phyloP scores from a whole-genome alignment of 2,329 filamentous ascomycete genomes.

The Colletotrichum tabaci region DNA sequence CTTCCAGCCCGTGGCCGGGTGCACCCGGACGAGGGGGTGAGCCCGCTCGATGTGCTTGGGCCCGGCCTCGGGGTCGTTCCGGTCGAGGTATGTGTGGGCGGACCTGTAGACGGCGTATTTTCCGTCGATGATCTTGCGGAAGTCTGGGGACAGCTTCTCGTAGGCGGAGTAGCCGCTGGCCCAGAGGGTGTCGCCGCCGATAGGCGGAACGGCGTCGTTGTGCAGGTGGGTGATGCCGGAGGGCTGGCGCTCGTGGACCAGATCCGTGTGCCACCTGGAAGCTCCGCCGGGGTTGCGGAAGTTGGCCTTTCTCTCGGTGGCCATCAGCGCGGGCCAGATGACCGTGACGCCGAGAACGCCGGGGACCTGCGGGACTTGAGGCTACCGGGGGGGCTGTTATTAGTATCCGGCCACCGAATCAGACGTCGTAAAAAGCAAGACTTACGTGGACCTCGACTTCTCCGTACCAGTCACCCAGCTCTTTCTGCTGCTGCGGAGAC shows the following conservation, averaged over 20 bases:
- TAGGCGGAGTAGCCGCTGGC: constrained; percentile 80
- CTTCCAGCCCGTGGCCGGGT: constrained; percentile 83
- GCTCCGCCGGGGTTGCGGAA: constrained; percentile 79
- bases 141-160: constrained; percentile 79
- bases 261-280: constrained; percentile 78
- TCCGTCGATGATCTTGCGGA: constrained; percentile 80
- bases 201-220: constrained; percentile 75
- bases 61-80: constrained; percentile 71
- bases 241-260: constrained; percentile 80
- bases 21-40: constrained; percentile 79
- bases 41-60: constrained; percentile 77
- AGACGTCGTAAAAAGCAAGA: constrained; percentile 4
- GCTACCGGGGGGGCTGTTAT: constrained; percentile 56
- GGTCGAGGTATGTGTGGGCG: constrained; percentile 78
- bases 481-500: constrained; percentile 73
- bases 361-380: constrained; percentile 80
- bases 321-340: constrained; percentile 79
- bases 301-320: constrained; percentile 71
- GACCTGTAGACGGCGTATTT: constrained; percentile 75
- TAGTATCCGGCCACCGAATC: no score
- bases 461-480: constrained; percentile 74
- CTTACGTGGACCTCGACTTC: constrained; percentile 78
- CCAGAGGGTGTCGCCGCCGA: constrained; percentile 82
- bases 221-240: constrained; percentile 80
- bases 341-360: constrained; percentile 76